These are phyloP conservation scores for Cryphonectria carpinicola DNA, from an alignment of 2,329 filamentous ascomycete species.

Conservation along the genomic window DNA sequence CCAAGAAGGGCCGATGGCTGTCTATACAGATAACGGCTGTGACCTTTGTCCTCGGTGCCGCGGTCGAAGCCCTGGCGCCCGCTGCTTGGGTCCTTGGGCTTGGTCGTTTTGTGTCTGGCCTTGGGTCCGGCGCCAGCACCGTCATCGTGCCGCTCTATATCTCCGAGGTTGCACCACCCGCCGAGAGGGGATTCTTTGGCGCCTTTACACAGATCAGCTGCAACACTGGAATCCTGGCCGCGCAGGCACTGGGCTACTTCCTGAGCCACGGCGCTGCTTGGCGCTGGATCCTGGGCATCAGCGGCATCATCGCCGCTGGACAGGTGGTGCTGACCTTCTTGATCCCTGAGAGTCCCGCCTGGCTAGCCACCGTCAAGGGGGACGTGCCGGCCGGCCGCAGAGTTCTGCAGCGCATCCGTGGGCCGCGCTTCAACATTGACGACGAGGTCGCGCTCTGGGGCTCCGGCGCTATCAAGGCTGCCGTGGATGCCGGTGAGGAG, in stretches of 20 bases:
- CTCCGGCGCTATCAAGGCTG: slow-evolving; percentile 49
- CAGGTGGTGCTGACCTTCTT: slow-evolving; percentile 74
- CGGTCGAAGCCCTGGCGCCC: slow-evolving; percentile 73
- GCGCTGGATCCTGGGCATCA: slow-evolving; percentile 80
- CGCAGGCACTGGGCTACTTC: slow-evolving; percentile 86
- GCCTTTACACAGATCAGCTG: slow-evolving; percentile 90
- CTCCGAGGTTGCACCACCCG: slow-evolving; percentile 81
- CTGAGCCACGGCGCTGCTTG: slow-evolving; percentile 78
- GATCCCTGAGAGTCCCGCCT: slow-evolving; percentile 87
- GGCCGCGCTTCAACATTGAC: slow-evolving; percentile 67
- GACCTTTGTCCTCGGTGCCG: slow-evolving; percentile 76
- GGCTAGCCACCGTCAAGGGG: slow-evolving; percentile 71
- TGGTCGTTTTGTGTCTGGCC: slow-evolving; percentile 78
- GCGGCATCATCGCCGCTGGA: slow-evolving; percentile 66
- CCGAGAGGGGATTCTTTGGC: slow-evolving; percentile 77
- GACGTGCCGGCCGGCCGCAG: slow-evolving; percentile 64
- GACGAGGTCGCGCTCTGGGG: slow-evolving; percentile 72
- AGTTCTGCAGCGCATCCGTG: slow-evolving; percentile 76
- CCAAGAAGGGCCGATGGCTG: slow-evolving; percentile 72
- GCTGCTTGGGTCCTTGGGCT: slow-evolving; percentile 69
- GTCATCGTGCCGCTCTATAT: slow-evolving; percentile 96
- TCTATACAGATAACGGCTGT: slow-evolving; percentile 78
- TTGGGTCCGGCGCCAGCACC: slow-evolving; percentile 85
- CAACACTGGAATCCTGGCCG: slow-evolving; percentile 84
- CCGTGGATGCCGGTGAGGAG: slow-evolving; percentile 73